phyloP scores from a whole-genome alignment of 305 asterid genomes.

The Fraxinus baroniana region DNA sequence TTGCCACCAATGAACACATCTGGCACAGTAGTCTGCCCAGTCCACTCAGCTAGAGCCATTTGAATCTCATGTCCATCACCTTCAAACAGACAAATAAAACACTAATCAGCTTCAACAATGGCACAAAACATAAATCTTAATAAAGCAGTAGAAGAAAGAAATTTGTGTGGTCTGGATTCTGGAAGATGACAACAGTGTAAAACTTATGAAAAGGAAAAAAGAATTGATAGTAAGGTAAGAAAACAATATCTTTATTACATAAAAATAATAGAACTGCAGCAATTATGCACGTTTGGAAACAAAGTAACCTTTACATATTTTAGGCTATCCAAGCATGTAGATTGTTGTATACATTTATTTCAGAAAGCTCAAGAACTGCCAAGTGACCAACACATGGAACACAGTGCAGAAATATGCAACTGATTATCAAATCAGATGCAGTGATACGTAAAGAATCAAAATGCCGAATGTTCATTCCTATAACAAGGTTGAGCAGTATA shows the following conservation, averaged over 20 bases:
- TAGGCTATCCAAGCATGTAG: not conserved
- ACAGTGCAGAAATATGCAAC: not conserved
- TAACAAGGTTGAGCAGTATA: not conserved
- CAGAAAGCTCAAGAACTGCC: not conserved
- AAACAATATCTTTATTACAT: not conserved
- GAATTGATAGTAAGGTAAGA: not conserved
- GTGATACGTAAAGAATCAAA: not conserved
- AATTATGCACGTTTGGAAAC: not conserved
- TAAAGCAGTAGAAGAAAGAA: not conserved
- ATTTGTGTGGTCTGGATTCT: not conserved
- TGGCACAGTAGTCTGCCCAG: conserved; percentile 80
- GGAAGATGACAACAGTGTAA: not conserved
- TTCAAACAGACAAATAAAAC: conserved; percentile 22
- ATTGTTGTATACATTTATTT: not conserved
- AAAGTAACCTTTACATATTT: not conserved
- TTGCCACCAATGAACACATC: conserved; percentile 74
- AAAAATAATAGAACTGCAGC: not conserved
- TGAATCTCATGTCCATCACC: conserved; percentile 75
- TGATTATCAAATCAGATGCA: not conserved
- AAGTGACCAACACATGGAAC: not conserved
- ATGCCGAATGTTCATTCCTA: not conserved
- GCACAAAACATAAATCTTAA: not conserved
- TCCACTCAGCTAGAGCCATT: conserved; percentile 70
- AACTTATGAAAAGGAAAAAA: not conserved
- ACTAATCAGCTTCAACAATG: not conserved